These are phyloP conservation scores for Claviceps pazoutovae DNA, from an alignment of 2,329 filamentous ascomycete species.

Conservation along the genomic window DNA sequence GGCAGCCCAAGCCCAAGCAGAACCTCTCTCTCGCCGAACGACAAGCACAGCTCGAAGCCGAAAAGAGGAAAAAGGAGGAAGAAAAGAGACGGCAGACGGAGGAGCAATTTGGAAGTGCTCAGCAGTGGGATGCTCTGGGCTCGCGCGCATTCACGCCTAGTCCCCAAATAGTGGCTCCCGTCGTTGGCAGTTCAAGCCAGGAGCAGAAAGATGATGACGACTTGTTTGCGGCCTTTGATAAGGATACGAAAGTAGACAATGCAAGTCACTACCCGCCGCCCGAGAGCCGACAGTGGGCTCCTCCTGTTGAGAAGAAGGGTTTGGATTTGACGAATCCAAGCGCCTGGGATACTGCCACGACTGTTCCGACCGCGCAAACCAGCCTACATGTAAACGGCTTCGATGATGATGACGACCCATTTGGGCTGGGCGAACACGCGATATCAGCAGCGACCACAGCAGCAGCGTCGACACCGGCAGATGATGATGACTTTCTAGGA, in stretches of 20 bases:
- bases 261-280: conserved; percentile 49
- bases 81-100: conserved; percentile 60
- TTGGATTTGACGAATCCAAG: conserved; percentile 39
- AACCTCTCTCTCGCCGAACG: conserved; percentile 69
- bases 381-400: conserved; percentile 20
- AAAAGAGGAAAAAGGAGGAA: conserved; percentile 59
- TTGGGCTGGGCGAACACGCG: conserved; percentile 55
- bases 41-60: conserved; percentile 50
- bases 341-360: conserved; percentile 30
- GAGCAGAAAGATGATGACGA: conserved; percentile 36
- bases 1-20: conserved; percentile 40
- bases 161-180: conserved; percentile 14
- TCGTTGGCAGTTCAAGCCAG: conserved; percentile 8
- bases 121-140: conserved; percentile 64
- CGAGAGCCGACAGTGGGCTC: conserved; percentile 29
- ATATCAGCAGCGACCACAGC: conserved; percentile 13
- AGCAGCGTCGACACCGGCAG: conserved; percentile 19
- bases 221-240: conserved; percentile 53
- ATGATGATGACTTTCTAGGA: conserved; percentile 53
- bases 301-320: conserved; percentile 24
- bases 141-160: conserved; percentile 31
- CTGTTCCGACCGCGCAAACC: conserved; percentile 8
- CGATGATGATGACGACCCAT: conserved; percentile 74
- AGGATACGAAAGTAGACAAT: conserved; percentile 52
- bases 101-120: conserved; percentile 60